Evolutionary conservation across 2,329 filamentous ascomycete genomes (phyloP).

Genomic region (Emergomyces orientalis): DNA sequence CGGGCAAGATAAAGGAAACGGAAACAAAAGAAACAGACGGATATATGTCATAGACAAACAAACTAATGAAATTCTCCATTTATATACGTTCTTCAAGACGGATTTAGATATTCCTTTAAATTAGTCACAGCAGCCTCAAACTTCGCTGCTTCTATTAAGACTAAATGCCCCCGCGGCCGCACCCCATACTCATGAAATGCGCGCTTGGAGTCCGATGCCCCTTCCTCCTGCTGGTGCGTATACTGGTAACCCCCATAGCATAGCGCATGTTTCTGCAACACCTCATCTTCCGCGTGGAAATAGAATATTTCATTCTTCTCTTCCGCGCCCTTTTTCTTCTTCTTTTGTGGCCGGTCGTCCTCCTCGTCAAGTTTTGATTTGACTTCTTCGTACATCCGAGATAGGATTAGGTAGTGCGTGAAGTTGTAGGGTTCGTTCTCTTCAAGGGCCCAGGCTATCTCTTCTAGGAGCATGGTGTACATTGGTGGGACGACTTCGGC

Average conservation of each 20-base stretch:
- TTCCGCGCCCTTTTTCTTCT: constrained; percentile 50
- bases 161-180: constrained; percentile 71
- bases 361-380: constrained; percentile 67
- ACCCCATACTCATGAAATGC: constrained; percentile 92
- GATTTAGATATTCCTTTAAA: constrained; percentile 62
- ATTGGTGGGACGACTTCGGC: constrained; percentile 83
- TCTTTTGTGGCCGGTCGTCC: constrained; percentile 52
- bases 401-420: constrained; percentile 83
- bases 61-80: constrained; percentile 9
- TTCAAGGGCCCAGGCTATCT: constrained; percentile 78
- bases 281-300: constrained; percentile 94
- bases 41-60: constrained; percentile 11
- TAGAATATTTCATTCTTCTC: constrained; percentile 59
- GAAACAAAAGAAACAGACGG: neutral
- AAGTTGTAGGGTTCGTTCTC: constrained; percentile 90
- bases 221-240: constrained; percentile 66
- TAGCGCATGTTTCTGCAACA: constrained; percentile 65
- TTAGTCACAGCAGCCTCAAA: constrained; percentile 68
- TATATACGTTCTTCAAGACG: constrained; percentile 26
- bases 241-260: constrained; percentile 66
- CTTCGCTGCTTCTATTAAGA: constrained; percentile 71
- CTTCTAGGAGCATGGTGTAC: constrained; percentile 88
- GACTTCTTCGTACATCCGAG: constrained; percentile 86
- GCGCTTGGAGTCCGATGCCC: constrained; percentile 79
- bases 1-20: constrained; percentile 1